phyloP scores from a whole-genome alignment of 306 rosid genomes.

The Begonia masoniana region DNA sequence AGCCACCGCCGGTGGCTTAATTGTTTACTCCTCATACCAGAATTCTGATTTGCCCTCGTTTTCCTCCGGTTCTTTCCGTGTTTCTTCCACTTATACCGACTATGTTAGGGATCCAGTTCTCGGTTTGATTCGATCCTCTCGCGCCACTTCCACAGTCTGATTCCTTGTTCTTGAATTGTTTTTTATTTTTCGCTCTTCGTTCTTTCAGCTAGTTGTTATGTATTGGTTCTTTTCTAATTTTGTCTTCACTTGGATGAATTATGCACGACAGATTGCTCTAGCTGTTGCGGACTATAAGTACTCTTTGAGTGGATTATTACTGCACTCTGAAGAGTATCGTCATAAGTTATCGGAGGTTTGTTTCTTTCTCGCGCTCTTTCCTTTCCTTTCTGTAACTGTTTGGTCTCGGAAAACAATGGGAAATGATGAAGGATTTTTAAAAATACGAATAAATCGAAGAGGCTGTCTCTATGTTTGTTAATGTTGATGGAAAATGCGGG shows the following conservation, averaged over 20 bases:
- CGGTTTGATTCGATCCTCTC: slow-evolving; percentile 61
- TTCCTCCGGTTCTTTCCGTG: slow-evolving; percentile 4
- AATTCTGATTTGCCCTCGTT: slow-evolving; percentile 11
- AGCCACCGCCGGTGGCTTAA: slow-evolving; percentile 11
- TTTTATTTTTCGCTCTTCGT: neutral
- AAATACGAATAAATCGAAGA: neutral
- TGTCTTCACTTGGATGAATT: neutral
- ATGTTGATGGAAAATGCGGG: neutral
- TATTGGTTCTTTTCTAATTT: neutral
- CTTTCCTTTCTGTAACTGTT: neutral
- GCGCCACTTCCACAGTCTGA: slow-evolving; percentile 56
- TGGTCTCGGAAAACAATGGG: slow-evolving; percentile 2
- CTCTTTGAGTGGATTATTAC: slow-evolving; percentile 35
- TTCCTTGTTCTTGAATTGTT: slow-evolving; percentile 1
- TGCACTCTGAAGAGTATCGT: slow-evolving; percentile 46
- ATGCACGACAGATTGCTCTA: slow-evolving; percentile 37
- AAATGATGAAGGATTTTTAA: neutral
- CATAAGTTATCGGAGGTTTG: slow-evolving; percentile 43
- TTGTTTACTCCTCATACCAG: slow-evolving; percentile 13
- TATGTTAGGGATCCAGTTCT: slow-evolving; percentile 18
- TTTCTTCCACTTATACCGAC: slow-evolving; percentile 12
- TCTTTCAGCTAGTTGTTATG: neutral
- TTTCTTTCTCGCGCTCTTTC: neutral
- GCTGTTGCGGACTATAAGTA: slow-evolving; percentile 54
- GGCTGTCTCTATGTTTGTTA: neutral